These are phyloP conservation scores for Lichtheimia corymbifera DNA, from an alignment of 371 early-diverging fungal genomes.

Conservation along the genomic window DNA sequence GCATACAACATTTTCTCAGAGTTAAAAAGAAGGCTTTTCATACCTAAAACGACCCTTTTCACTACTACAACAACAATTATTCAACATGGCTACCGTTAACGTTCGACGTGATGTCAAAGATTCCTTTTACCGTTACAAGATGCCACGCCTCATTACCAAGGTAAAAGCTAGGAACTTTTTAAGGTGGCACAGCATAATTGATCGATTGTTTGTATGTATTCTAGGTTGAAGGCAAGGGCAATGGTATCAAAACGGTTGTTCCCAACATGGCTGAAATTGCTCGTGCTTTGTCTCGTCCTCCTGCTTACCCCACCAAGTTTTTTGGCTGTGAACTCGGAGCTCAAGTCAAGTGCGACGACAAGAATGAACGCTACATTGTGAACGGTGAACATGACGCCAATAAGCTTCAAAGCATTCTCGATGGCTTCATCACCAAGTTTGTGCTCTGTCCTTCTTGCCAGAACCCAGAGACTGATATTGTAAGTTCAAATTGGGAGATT, in stretches of 20 bases:
- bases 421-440: constrained; percentile 95
- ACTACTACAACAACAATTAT: constrained; percentile 17
- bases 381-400: constrained; percentile 96
- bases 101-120: constrained; percentile 89
- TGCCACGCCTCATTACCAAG: constrained; percentile 93
- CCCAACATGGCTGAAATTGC: constrained; percentile 98
- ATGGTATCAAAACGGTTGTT: constrained; percentile 99
- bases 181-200: not conserved
- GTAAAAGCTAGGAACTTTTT: constrained; percentile 29
- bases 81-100: constrained; percentile 76
- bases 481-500: constrained; percentile 23
- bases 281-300: constrained; percentile 90
- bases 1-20: constrained; percentile 45
- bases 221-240: constrained; percentile 97
- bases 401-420: constrained; percentile 87
- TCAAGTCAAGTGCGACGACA: constrained; percentile 89
- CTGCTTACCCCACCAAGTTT: constrained; percentile 90
- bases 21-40: constrained; percentile 45
- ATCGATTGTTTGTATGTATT: not conserved
- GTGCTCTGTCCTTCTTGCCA: constrained; percentile 96
- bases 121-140: constrained; percentile 99
- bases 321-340: constrained; percentile 98
- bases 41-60: constrained; percentile 7
- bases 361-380: constrained; percentile 94
- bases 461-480: constrained; percentile 98